These are phyloP conservation scores for Ophiorrhiza pumila DNA, from an alignment of 257 asterid species.

Conservation along the genomic window DNA sequence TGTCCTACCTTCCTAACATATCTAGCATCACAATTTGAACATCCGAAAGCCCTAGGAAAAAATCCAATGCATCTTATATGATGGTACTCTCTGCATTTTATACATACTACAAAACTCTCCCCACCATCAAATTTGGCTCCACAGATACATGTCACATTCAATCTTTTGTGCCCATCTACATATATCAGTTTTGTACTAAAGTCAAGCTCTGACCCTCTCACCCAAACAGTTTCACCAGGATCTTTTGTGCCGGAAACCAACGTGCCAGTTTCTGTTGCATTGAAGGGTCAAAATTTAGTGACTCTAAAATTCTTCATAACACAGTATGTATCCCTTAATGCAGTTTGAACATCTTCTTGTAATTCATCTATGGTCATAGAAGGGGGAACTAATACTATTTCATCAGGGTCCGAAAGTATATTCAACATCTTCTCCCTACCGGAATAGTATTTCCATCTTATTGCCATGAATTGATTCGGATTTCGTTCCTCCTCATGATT, in stretches of 20 bases:
- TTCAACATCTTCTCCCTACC: conserved; percentile 52
- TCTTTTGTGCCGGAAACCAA: conserved; percentile 29
- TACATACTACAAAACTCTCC: conserved; percentile 27
- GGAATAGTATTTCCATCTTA: conserved; percentile 59
- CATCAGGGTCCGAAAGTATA: conserved; percentile 65
- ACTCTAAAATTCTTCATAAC: conserved; percentile 64
- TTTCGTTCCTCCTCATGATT: conserved; percentile 19
- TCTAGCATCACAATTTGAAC: conserved; percentile 12
- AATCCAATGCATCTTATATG: conserved; percentile 23
- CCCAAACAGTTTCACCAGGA: conserved; percentile 56
- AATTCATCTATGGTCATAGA: conserved; percentile 47
- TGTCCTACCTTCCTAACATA: too few relatives aligned
- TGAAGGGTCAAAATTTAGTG: conserved; percentile 62
- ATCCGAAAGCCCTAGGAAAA: conserved; percentile 13
- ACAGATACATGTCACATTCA: conserved; percentile 22
- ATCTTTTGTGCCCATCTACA: conserved; percentile 46
- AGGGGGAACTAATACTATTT: conserved; percentile 47
- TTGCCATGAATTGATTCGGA: conserved; percentile 25
- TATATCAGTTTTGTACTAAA: conserved; percentile 50
- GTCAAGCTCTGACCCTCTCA: conserved; percentile 66
- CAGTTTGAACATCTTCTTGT: conserved; percentile 47
- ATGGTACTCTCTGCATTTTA: conserved; percentile 21
- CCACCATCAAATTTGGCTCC: conserved; percentile 28
- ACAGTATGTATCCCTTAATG: conserved; percentile 66
- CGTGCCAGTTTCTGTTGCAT: conserved; percentile 45